Base-by-base conservation (phyloP, 2,329 filamentous ascomycete genomes). In the Diaporthe helianthi region DNA sequence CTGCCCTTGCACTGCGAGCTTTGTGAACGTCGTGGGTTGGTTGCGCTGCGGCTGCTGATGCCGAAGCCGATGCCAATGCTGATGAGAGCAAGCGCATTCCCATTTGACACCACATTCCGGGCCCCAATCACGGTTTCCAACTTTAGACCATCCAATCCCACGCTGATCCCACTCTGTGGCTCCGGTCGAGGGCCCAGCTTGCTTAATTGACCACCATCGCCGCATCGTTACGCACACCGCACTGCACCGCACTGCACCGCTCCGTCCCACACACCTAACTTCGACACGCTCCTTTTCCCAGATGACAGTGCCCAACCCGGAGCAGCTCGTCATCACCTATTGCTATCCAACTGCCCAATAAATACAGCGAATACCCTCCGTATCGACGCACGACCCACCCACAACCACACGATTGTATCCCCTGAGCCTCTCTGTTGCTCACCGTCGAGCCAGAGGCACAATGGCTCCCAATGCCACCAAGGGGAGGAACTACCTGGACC, bases 401-500 rank as follows among this genome's bases (percentile, higher is more conserved):
- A 51, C 52, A 67, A 67, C 52, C 52, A 54, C 3, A 46, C 65
- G 10, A 29, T n/a, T n/a, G n/a, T n/a, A n/a, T 24, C 47, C 38
- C 38, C 24, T 53, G 26, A 38, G 33, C 63, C 63, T 44, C 36
- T 51, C 29, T 36, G 44, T 29, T 19, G 58, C 36, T 64, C 55
- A 53, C 15, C 24, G 26, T 22, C n/a, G 19, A 65, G 22, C 36
- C 26, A 29, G 22, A 76, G 74, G 5, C 52, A 67, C 36, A 36
- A 47, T 68, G 52, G 33, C 65, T 67, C 76, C 75, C 67, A 74
- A 76, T 74, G 85, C 89, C 81, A 85, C 87, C 73, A 99, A 99
- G 84, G 94, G 90, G 72, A 87, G 87, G 74, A 89, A 90, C 78
- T 98, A 98, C 81, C 87, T 97, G 74, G 86, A 88, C 78, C 89